Base-by-base conservation (phyloP, 345 rosid genomes). In the Tarenaya hassleriana region DNA sequence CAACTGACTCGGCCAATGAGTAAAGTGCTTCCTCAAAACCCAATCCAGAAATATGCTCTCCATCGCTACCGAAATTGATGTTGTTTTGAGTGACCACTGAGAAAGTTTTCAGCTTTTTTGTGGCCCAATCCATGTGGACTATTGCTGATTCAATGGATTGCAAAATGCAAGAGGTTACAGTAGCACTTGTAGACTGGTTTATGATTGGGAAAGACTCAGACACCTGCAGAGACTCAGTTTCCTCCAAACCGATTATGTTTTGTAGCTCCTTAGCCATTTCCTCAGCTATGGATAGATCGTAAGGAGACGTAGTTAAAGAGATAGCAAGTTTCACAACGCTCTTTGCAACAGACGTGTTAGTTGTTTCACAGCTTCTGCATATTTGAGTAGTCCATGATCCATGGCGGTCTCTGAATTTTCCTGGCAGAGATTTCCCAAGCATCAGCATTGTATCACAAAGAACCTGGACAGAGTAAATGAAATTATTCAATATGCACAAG, bases 51-150 rank as follows among this genome's bases (percentile, higher is more conserved):
- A 57, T 53, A 37, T 52, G 56, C 56, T 78, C 84, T 58, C 64
- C 61, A 15, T 65, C 47, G 42, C 58, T 61, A 63, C 54, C 50
- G 53, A 47, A 54, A 51, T 60, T 61, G 27, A 62, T 62, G 60
- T 55, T 53, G 31, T 65, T 80, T 44, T 73, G 77, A 55, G 67
- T 47, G 38, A 69, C 60, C 45, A 69, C 57, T 60, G 62, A 64
- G n/a, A 69, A 40, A 27, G 58, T 60, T 70, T 73, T 88, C 33
- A 78, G 69, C 55, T 79, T 82, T 61, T 71, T 84, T 18, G 74
- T 62, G 29, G 78, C 74, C 94, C 94, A 79, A 18, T 84, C 90
- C 77, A 84, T 67, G 56, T 78, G 82, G 21, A 37, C 45, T 46
- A 84, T 63, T 37, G 73, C 77, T 11, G 73, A 55, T 38, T 77